These are phyloP conservation scores for Botrytis fabae DNA, from an alignment of 2,329 filamentous ascomycete species.

Conservation along the genomic window DNA sequence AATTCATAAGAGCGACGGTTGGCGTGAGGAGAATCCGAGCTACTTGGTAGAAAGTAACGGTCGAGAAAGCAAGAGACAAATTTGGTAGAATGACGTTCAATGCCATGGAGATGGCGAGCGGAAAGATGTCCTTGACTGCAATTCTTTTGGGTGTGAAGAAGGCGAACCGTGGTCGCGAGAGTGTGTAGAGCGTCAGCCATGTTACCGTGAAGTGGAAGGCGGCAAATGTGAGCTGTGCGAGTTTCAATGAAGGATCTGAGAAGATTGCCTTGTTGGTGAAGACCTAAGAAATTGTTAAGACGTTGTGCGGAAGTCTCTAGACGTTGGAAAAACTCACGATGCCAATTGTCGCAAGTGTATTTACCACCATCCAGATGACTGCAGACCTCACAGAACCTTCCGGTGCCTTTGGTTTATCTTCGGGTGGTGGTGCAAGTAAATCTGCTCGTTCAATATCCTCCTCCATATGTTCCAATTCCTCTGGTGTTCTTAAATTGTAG, in stretches of 20 bases:
- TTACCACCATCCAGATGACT: constrained; percentile 59
- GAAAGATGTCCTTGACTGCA: constrained; percentile 57
- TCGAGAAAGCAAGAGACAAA: constrained; percentile 65
- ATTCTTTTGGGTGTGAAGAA: constrained; percentile 61
- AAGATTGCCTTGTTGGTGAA: constrained; percentile 73
- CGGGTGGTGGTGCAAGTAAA: constrained; percentile 43
- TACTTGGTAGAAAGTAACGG: constrained; percentile 70
- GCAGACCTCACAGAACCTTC: constrained; percentile 44
- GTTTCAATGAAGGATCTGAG: constrained; percentile 59
- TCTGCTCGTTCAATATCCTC: constrained; percentile 47
- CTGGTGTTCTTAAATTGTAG: constrained; percentile 34
- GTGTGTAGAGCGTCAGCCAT: constrained; percentile 60
- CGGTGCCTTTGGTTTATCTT: constrained; percentile 39
- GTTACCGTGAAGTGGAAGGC: constrained; percentile 69
- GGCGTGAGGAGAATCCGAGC: constrained; percentile 67
- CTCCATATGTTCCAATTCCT: constrained; percentile 44
- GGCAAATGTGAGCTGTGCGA: constrained; percentile 65
- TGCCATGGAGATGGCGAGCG: constrained; percentile 66
- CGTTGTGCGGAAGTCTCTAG: background rate
- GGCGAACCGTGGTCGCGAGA: constrained; percentile 58
- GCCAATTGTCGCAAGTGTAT: constrained; percentile 62
- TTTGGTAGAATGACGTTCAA: constrained; percentile 70
- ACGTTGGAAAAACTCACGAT: constrained; percentile 50
- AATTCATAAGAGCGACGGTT: constrained; percentile 65
- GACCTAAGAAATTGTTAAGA: constrained; percentile 40